Conservation (phyloP, 139 green algal species). For the Chlorella sp. region DNA sequence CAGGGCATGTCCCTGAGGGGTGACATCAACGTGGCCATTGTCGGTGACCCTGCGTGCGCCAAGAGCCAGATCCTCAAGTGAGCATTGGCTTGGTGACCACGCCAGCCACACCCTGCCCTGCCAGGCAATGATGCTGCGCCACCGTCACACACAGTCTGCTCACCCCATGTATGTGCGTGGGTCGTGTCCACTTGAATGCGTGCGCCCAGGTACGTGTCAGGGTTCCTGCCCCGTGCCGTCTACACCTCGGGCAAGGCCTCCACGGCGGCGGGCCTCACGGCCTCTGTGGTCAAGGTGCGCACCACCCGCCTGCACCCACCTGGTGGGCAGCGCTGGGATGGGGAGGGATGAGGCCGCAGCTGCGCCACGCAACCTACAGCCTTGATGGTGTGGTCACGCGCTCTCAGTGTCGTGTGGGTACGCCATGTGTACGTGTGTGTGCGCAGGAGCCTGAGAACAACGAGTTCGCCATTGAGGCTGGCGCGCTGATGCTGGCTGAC, state of each 20-base stretch:
- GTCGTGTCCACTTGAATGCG: background rate
- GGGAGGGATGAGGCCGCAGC: no score
- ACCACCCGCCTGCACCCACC: no score
- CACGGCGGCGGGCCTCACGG: conserved; percentile 92
- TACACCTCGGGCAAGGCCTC: conserved; percentile 98
- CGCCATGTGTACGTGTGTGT: no score
- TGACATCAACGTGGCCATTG: conserved; percentile 98
- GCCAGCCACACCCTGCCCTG: no score
- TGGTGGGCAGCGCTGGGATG: background rate
- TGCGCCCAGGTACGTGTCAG: conserved; percentile 57
- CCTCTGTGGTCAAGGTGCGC: conserved; percentile 85
- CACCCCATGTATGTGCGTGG: background rate
- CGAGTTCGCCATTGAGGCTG: conserved; percentile 98
- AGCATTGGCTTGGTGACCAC: background rate
- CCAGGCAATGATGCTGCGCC: background rate
- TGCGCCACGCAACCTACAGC: no score
- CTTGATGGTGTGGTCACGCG: no score
- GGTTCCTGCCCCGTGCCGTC: conserved; percentile 84
- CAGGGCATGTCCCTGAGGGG: conserved; percentile 89
- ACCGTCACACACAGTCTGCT: no score
- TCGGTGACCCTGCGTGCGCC: conserved; percentile 93
- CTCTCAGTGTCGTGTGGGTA: no score
- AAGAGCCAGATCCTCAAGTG: conserved; percentile 88
- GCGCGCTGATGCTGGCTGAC: conserved; percentile 96
- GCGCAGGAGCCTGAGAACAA: conserved; percentile 73